Base-by-base conservation (phyloP, 1,284 basidiomycete species). In the Gymnopus androsaceus region DNA sequence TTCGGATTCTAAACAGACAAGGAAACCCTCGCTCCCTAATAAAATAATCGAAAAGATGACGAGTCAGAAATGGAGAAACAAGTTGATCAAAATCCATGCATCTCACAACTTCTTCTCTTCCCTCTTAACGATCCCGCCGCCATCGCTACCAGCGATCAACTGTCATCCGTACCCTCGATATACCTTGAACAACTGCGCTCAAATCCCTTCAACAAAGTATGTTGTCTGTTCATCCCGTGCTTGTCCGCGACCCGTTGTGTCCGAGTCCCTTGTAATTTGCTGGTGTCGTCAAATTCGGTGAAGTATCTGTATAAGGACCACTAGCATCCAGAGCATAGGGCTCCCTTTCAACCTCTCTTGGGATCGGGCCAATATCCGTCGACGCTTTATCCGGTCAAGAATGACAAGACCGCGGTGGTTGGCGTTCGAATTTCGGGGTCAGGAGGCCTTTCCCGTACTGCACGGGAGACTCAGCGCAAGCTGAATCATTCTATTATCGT, bases 401-500 rank as follows among this genome's bases (percentile, higher is more conserved):
- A n/a, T n/a, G n/a, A n/a, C n/a, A n/a, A n/a, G n/a, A n/a, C n/a
- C n/a, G n/a, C n/a, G n/a, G n/a, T 0, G 33, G 34, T 8, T 50
- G 23, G 25, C 23, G 23, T 17, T 14, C 34, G n/a, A n/a, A n/a
- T 28, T 50, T n/a, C 48, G n/a, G n/a, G n/a, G n/a, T n/a, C n/a
- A 21, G 83, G 83, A 4, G 76, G 81, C 11, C 68, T 87, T 47
- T 87, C 88, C 12, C 85, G 87, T 58, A 79, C 82, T 5, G 87
- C 87, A 30, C 79, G 89, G 52, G 88, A 90, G 69, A 81, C 87
- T 1, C 85, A 87, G 70, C 85, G 90, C 56, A 88, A 90, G 66
- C 80, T 90, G 42, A 91, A 91, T 68, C 90, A 92, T 64, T 90
- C 87, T 9, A 84, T 90, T 55, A 92, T 92, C 67, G 90, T n/a